phyloP scores from a whole-genome alignment of 805 yeast genomes.

The Schizosaccharomyces osmophilus region DNA sequence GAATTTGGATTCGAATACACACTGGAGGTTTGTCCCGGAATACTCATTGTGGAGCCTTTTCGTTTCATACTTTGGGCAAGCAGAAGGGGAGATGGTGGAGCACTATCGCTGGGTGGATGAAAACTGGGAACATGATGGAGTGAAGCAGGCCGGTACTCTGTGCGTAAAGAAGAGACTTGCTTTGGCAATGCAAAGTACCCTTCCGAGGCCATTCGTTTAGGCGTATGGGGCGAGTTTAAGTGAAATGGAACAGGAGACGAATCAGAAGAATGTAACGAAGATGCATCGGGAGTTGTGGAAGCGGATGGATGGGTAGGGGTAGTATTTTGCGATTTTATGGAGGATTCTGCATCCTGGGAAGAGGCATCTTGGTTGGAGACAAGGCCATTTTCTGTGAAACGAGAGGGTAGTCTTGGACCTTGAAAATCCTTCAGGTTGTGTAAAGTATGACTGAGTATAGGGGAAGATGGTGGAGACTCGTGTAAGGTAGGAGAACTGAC shows the following conservation, averaged over 20 bases:
- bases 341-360: too few species aligned
- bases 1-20: conserved; percentile 33
- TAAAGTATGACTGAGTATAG: too few species aligned
- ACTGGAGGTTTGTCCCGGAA: neutral
- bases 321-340: too few species aligned
- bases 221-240: neutral
- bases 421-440: too few species aligned
- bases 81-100: neutral
- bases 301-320: too few species aligned
- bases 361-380: too few species aligned
- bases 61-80: neutral
- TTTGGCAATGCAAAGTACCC: neutral
- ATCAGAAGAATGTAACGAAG: neutral
- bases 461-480: too few species aligned
- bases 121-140: neutral
- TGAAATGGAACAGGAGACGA: neutral
- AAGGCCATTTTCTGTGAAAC: too few species aligned
- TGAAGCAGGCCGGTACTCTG: neutral
- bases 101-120: neutral
- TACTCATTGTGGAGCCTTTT: neutral
- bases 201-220: neutral
- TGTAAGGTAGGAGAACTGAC: too few species aligned
- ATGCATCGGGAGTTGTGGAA: neutral
- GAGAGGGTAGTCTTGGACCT: too few species aligned
- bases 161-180: neutral